phyloP scores from a whole-genome alignment of 2,329 filamentous ascomycete species.

The Pyrenophora graminea region DNA sequence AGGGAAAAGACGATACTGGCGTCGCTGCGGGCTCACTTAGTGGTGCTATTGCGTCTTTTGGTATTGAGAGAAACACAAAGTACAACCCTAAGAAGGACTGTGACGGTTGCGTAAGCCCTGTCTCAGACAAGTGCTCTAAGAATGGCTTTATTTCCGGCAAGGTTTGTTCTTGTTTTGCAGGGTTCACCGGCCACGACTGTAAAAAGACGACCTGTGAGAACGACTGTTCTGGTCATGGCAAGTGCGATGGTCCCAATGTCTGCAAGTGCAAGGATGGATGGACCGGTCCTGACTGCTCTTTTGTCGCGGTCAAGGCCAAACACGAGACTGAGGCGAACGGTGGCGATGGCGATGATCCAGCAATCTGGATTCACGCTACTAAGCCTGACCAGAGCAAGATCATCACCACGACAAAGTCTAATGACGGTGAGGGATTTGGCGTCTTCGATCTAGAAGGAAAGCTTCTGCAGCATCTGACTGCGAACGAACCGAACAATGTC shows the following conservation, averaged over 20 bases:
- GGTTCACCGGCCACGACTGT: constrained; percentile 32
- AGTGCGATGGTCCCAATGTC: constrained; percentile 30
- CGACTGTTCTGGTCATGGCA: constrained; percentile 33
- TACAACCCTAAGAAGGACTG: constrained; percentile 28
- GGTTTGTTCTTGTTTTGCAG: constrained; percentile 32
- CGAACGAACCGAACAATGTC: constrained; percentile 59
- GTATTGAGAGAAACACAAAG: constrained; percentile 24
- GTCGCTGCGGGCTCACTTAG: constrained; percentile 29
- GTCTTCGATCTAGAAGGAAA: constrained; percentile 58
- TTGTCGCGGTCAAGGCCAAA: constrained; percentile 34
- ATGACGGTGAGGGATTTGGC: constrained; percentile 53
- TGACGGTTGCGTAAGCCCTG: constrained; percentile 17
- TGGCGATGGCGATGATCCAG: constrained; percentile 40
- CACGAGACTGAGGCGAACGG: constrained; percentile 42
- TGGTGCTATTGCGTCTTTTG: constrained; percentile 15
- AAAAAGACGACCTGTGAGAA: constrained; percentile 26
- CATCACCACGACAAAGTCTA: constrained; percentile 59
- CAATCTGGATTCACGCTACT: constrained; percentile 38
- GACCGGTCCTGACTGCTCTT: constrained; percentile 37
- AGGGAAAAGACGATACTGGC: constrained; percentile 31
- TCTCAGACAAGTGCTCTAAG: constrained; percentile 27
- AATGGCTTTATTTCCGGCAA: constrained; percentile 20
- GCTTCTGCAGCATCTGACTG: constrained; percentile 51
- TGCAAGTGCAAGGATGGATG: constrained; percentile 34
- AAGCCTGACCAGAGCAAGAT: constrained; percentile 52